Evolutionary conservation across 148 eudicot genomes (phyloP), one percentile per base, ranked within the genome.

Genomic region (Diospyros lotus): DNA sequence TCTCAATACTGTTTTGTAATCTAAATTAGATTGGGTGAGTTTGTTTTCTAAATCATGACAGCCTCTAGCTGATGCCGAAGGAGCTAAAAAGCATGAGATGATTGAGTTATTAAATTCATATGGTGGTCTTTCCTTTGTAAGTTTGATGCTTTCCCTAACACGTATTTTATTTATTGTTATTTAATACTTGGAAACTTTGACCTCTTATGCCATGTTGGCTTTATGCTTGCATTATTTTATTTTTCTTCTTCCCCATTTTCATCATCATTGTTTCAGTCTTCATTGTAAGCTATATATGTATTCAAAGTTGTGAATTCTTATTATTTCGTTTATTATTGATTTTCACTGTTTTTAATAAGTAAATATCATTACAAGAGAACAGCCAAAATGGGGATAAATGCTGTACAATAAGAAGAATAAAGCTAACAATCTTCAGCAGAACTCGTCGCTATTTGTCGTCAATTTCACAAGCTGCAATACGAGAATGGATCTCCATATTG

Each of bases 51-150:
- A 80, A 66, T 64, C 68, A 68, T 71, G 41, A 80, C 96, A 95
- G 99, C 99, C 99, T 84, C 85, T 92, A 83, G 99, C 99, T 80
- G 99, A 95, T 88, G 96, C 99, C 11, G 99, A 92, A 84, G 99
- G 99, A 87, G 97, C 97, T 60, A 92, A 88, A 73, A 90, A 89
- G 62, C 76, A 72, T 78, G 74, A 79, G 59, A 89, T 92, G 94
- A 85, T 90, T 67, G 99, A 92, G 84, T 80, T 95, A 74, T 83
- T 95, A 58, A 92, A 86, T 78, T 77, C 93, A 51, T 81, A 88
- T 73, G 99, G 99, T 11, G 99, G 99, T 74, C 80, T 84, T 55
- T 92, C 97, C 67, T 92, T 81, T 82, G 99, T 95, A 87, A 92
- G 99, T 87, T 79, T 61, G 52, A 67, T 39, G 52, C 53, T 73